phyloP scores from a whole-genome alignment of 2,329 filamentous ascomycete species.

The Botrytis cinerea region DNA sequence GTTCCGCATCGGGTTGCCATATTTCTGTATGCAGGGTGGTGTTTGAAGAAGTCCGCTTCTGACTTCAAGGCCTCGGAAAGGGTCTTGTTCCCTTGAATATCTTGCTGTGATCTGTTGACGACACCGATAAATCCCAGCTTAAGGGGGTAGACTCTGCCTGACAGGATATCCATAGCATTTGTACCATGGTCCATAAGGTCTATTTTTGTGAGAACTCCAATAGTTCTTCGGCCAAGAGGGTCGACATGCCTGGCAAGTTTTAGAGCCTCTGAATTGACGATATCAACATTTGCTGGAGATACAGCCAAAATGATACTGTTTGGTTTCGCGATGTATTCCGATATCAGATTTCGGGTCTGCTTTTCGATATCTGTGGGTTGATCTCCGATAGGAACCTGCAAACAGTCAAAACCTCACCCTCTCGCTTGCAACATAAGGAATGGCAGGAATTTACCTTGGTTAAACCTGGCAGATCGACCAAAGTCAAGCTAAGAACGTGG shows the following conservation, averaged over 20 bases:
- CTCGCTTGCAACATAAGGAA: background rate
- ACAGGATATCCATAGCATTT: constrained; percentile 96
- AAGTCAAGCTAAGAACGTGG: constrained; percentile 90
- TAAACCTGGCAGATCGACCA: constrained; percentile 92
- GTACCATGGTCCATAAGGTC: constrained; percentile 99
- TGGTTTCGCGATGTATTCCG: constrained; percentile 97
- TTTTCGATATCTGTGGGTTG: constrained; percentile 98
- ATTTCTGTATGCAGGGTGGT: constrained; percentile 95
- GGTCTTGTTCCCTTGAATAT: constrained; percentile 95
- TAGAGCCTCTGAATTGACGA: constrained; percentile 96
- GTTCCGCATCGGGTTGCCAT: constrained; percentile 93
- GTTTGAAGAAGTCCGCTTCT: constrained; percentile 93
- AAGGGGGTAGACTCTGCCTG: constrained; percentile 91
- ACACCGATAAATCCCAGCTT: constrained; percentile 98
- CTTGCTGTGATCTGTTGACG: constrained; percentile 96
- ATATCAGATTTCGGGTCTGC: constrained; percentile 93
- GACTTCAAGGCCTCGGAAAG: constrained; percentile 87
- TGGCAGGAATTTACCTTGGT: constrained; percentile 71
- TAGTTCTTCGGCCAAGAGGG: constrained; percentile 88
- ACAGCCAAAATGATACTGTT: constrained; percentile 98
- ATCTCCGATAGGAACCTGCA: constrained; percentile 89
- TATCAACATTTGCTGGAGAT: constrained; percentile 94
- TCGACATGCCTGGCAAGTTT: constrained; percentile 98
- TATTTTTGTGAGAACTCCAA: constrained; percentile 94
- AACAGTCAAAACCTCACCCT: constrained; percentile 25